These are phyloP conservation scores for Luzula sylvatica DNA, from an alignment of 176 grass and related monocot genomes.

Conservation along the genomic window DNA sequence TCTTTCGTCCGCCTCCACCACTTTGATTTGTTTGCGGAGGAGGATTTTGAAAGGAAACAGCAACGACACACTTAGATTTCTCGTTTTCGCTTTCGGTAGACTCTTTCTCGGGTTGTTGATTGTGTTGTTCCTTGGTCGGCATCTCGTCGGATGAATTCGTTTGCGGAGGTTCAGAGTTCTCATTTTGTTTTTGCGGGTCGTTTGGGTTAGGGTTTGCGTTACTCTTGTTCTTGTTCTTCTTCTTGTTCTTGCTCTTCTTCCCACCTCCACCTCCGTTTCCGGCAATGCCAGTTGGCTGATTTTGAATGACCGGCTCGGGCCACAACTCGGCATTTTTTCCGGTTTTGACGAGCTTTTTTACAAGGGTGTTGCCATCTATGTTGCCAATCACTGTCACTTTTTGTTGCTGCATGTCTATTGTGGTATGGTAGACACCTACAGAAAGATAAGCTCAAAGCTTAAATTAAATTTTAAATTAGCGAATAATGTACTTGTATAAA, in stretches of 20 bases:
- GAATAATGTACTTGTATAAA: no score
- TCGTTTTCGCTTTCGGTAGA: slow-evolving; percentile 13
- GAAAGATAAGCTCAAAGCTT: slow-evolving; percentile 1
- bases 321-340: slow-evolving; percentile 95
- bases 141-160: slow-evolving; percentile 26
- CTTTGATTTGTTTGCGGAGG: neutral
- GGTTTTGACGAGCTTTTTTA: slow-evolving; percentile 85
- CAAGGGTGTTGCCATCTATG: slow-evolving; percentile 54
- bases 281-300: neutral
- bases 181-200: neutral
- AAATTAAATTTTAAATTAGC: neutral
- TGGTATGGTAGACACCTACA: slow-evolving; percentile 70
- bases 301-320: slow-evolving; percentile 40
- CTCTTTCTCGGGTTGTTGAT: slow-evolving; percentile 23
- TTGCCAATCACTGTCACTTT: slow-evolving; percentile 82
- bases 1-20: slow-evolving; percentile 20
- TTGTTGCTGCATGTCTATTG: slow-evolving; percentile 68
- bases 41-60: neutral
- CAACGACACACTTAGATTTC: neutral
- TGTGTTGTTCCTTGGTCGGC: slow-evolving; percentile 20
- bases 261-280: slow-evolving; percentile 12
- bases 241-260: slow-evolving; percentile 74
- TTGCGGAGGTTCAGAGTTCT: slow-evolving; percentile 17
- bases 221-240: slow-evolving; percentile 53
- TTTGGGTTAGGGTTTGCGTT: slow-evolving; percentile 14